Conservation (phyloP, 208 protist species). For the Naegleria fowleri region DNA sequence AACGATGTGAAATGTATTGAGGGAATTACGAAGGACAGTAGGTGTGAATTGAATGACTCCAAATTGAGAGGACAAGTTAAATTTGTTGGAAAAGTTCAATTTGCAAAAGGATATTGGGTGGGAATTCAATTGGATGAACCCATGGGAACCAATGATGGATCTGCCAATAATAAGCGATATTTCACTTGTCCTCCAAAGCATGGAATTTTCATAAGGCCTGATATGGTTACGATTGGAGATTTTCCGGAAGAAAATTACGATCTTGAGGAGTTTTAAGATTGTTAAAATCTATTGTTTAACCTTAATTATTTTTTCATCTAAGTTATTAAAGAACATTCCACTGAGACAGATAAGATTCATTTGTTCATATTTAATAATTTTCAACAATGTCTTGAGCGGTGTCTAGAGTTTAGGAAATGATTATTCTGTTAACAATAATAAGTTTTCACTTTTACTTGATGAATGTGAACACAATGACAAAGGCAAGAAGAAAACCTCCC, state of each 20-base stretch:
- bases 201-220: slow-evolving; percentile 72
- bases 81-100: slow-evolving; percentile 67
- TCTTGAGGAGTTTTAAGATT: not conserved
- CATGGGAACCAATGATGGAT: slow-evolving; percentile 83
- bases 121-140: slow-evolving; percentile 87
- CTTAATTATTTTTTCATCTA: too few relatives aligned
- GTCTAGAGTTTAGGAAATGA: too few relatives aligned
- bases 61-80: slow-evolving; percentile 66
- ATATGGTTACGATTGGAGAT: slow-evolving; percentile 74
- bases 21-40: slow-evolving; percentile 66
- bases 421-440: too few relatives aligned
- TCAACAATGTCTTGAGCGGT: too few relatives aligned
- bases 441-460: too few relatives aligned
- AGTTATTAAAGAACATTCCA: too few relatives aligned
- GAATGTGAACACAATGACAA: not conserved
- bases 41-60: slow-evolving; percentile 71
- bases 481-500: not conserved
- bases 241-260: slow-evolving; percentile 74
- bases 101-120: slow-evolving; percentile 78
- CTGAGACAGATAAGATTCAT: too few relatives aligned
- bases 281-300: slow-evolving; percentile 19
- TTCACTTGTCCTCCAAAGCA: slow-evolving; percentile 72
- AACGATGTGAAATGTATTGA: slow-evolving; percentile 47
- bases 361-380: too few relatives aligned
- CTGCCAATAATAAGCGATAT: slow-evolving; percentile 71